Evolutionary conservation across 1,284 basidiomycete genomes (phyloP), one percentile per base, ranked within the genome.

Genomic region (Ganoderma multipileum): DNA sequence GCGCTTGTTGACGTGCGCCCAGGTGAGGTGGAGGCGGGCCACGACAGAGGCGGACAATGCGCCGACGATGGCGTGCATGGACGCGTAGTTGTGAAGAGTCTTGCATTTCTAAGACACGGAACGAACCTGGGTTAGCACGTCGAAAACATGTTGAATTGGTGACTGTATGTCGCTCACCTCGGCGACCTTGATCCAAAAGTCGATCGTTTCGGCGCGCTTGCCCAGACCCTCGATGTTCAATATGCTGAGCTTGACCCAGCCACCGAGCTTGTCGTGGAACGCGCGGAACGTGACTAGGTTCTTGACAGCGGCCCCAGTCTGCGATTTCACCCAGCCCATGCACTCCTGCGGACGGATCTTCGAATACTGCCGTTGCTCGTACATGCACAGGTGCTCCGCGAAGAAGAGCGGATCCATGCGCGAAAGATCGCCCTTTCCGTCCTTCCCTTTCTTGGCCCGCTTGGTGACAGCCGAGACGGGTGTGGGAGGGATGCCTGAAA

Each of bases 161-260:
- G 8, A 16, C 20, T 12, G 57, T 28, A 58, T 61, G 63, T 7
- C 14, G 42, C 62, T 72, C 70, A 92, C 92, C 86, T 93, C 91
- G 12, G 91, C 89, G 41, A 92, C 88, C 74, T 87, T 90, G 71
- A 93, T 89, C 91, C 91, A 93, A 75, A 89, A 86, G 68, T 91
- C 89, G 42, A 92, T 80, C n/a, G 83, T 85, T 64, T 88, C 84
- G 6, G 88, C 85, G 55, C 91, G 82, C 74, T 83, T 87, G 16
- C 81, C 81, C 64, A 89, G 77, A 2, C 79, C 80, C 12, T 89
- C 86, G 63, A 83, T 80, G 63, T 78, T 83, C 42, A 93, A 77
- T 42, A 92, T 84, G 73, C 86, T 90, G 39, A 78, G 79, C 75
- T 90, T 91, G 23, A 93, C 90, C 90, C 90, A 93, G 23, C 82